Evolutionary conservation across 2,329 filamentous ascomycete genomes (phyloP).

Genomic region (Aspergillus ruber): DNA sequence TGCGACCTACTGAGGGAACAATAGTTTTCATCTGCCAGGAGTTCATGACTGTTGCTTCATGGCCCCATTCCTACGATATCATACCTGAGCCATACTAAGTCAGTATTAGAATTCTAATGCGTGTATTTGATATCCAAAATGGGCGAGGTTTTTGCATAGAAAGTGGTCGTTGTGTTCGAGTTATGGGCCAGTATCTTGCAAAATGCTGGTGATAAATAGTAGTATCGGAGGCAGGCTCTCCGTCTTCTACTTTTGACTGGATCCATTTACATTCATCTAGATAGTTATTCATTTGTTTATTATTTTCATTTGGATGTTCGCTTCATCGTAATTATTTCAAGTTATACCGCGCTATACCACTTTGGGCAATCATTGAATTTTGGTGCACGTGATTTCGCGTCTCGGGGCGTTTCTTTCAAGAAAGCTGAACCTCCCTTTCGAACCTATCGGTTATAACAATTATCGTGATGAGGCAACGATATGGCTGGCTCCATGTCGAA

Average conservation of each 20-base stretch:
- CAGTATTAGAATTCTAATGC: neutral
- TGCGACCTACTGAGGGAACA: constrained; percentile 26
- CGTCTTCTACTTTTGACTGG: neutral
- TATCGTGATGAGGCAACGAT: constrained; percentile 17
- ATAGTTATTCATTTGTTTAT: constrained; percentile 33
- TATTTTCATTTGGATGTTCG: too few relatives aligned
- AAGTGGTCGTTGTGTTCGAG: neutral
- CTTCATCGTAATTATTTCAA: constrained; percentile 16
- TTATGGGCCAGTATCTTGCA: neutral
- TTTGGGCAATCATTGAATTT: neutral
- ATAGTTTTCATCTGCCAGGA: constrained; percentile 2
- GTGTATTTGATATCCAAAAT: too few relatives aligned
- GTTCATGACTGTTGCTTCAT: neutral
- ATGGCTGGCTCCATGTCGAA: constrained; percentile 15
- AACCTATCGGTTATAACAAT: neutral
- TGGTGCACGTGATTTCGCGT: constrained; percentile 10
- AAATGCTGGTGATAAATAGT: neutral
- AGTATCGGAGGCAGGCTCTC: neutral
- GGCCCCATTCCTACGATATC: neutral
- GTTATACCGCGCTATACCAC: neutral
- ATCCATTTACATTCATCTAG: neutral
- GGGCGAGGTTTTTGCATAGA: neutral
- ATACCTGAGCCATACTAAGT: neutral
- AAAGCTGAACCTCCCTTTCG: neutral
- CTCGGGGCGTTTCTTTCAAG: neutral